Base-by-base conservation (phyloP, 768 basidiomycete species). In the Leucocoprinus leucothites region DNA sequence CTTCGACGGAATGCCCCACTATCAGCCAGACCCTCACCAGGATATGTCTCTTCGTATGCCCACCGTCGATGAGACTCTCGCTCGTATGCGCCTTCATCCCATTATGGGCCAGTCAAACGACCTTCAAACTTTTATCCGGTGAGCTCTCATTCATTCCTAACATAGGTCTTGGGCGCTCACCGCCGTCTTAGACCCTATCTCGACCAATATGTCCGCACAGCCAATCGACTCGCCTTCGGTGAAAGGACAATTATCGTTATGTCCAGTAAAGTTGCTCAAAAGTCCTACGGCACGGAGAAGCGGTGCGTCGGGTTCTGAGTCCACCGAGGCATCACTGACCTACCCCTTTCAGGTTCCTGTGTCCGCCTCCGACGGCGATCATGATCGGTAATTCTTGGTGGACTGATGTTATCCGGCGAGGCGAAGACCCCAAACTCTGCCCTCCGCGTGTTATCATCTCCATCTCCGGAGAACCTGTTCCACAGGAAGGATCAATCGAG, bases 241-340 rank as follows among this genome's bases (percentile, higher is more conserved):
- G 96, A 98, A 69, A 85, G 94, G 46, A 93, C 94, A 3, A 84
- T 98, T 57, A 89, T 98, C 58, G 89, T 98, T 63, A 94, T 97
- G 91, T 95, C 93, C n/a, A 93, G 90, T 67, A 94, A 90, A 65
- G 94, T 98, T 26, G 96, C 93, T 2, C 96, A 98, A 76, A 96
- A 98, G 67, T 94, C 91, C 8, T 98, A 98, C 67, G 95, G 94
- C 35, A 94, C 89, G 16, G 95, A 98, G 70, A 97, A 97, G 70
- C 82, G 95, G 89, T 89, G 58, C 44, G 77, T 64, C 36, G 53
- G 28, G 31, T 35, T 14, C 55, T 44, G 19, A 42, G 21, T 31
- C 11, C 36, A 22, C 31, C 48, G 38, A 44, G 11, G 22, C 48
- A n/a, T 59, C 53, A 58, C 58, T 66, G 51, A 51, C 57, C 54